phyloP scores from a whole-genome alignment of 768 basidiomycete genomes.

The Cytidiella melzeri region DNA sequence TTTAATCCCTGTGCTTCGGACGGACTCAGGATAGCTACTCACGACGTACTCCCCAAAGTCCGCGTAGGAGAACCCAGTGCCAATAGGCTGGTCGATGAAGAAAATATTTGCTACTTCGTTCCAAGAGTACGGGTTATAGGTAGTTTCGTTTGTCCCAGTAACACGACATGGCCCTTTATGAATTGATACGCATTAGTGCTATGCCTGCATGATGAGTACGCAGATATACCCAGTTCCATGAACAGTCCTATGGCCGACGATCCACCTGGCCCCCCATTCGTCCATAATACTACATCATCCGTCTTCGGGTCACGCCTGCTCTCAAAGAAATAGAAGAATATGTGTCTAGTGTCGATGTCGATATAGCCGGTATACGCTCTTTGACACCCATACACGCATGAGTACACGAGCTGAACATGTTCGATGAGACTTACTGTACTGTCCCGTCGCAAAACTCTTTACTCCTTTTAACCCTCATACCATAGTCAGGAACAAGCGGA shows the following conservation, averaged over 20 bases:
- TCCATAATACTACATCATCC: conserved; percentile 27
- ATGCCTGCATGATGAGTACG: conserved; percentile 14
- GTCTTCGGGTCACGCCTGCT: conserved; percentile 29
- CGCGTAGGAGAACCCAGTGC: conserved; percentile 36
- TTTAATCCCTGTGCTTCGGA: not conserved
- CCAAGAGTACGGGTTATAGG: conserved; percentile 58
- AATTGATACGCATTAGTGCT: conserved; percentile 41
- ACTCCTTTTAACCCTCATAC: conserved; percentile 35
- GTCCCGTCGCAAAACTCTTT: conserved; percentile 37
- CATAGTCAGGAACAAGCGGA: conserved; percentile 38
- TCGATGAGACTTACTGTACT: conserved; percentile 21
- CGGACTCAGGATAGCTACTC: conserved; percentile 19
- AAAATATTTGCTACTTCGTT: conserved; percentile 58
- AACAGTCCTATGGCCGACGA: conserved; percentile 29
- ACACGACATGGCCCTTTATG: conserved; percentile 65
- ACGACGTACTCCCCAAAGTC: conserved; percentile 58
- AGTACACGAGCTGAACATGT: not conserved
- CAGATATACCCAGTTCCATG: conserved; percentile 38
- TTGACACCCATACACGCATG: not conserved
- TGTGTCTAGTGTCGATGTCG: conserved; percentile 46
- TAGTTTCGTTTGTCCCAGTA: conserved; percentile 40
- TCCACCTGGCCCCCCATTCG: conserved; percentile 28
- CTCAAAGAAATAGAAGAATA: conserved; percentile 43
- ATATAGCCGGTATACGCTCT: conserved; percentile 65
- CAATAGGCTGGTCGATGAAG: conserved; percentile 38